These are phyloP conservation scores for Coemansia sp. DNA, from an alignment of 192 early-diverging fungal species.

Conservation along the genomic window DNA sequence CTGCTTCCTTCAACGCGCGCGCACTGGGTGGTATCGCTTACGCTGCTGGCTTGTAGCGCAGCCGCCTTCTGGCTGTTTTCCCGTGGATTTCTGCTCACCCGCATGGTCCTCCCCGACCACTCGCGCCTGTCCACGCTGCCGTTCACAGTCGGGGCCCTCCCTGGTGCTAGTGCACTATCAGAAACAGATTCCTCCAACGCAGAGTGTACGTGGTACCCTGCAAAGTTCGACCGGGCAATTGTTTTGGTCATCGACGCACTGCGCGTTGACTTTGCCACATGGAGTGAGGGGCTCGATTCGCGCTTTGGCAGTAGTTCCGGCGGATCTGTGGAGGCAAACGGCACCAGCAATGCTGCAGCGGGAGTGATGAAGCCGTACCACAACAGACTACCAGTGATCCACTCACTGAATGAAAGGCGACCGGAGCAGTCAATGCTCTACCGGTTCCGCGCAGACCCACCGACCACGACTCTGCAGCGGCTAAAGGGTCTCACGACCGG, in stretches of 20 bases:
- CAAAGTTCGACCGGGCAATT: conserved; percentile 63
- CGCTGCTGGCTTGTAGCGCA: conserved; percentile 14
- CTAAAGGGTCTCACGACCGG: conserved; percentile 84
- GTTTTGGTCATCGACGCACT: conserved; percentile 77
- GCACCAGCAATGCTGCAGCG: background rate
- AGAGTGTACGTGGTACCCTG: conserved; percentile 35
- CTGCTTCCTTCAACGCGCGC: conserved; percentile 27
- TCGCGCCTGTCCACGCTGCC: conserved; percentile 42
- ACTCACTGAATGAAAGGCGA: conserved; percentile 46
- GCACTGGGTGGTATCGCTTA: conserved; percentile 26
- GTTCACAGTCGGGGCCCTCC: background rate
- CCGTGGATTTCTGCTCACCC: conserved; percentile 71
- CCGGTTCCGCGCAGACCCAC: conserved; percentile 75
- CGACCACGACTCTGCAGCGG: conserved; percentile 80
- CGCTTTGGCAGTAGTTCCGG: background rate
- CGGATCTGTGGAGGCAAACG: background rate
- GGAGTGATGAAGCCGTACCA: conserved; percentile 35
- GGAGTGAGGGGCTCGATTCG: conserved; percentile 48
- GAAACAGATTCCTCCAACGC: background rate
- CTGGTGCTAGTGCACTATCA: conserved; percentile 5
- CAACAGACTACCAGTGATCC: conserved; percentile 50
- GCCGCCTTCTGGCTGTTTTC: conserved; percentile 69
- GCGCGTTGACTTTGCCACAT: conserved; percentile 65
- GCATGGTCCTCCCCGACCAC: conserved; percentile 62
- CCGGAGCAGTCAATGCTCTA: conserved; percentile 66